Conservation (phyloP, 495 filamentous ascomycete species). For the Trichoderma parareesei region DNA sequence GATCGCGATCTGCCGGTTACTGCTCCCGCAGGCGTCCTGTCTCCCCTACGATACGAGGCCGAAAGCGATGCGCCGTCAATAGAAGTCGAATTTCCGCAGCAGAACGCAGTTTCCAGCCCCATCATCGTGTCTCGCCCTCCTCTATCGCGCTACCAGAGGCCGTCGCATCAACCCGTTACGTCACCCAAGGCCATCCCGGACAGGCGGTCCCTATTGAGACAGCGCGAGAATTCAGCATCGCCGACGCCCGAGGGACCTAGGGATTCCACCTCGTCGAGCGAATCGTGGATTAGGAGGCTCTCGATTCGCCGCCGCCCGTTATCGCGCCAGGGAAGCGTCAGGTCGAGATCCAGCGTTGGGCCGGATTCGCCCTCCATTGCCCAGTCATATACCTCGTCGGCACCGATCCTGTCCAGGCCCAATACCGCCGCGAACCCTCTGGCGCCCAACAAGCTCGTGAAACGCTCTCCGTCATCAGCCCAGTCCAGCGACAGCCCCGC, state of each 20-base stretch:
- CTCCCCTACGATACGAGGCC: conserved; percentile 6
- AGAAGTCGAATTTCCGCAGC: neutral
- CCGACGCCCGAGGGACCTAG: conserved; percentile 32
- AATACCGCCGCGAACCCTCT: conserved; percentile 37
- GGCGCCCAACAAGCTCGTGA: conserved; percentile 79
- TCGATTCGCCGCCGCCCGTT: conserved; percentile 51
- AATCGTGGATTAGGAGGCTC: conserved; percentile 71
- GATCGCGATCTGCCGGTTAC: conserved; percentile 25
- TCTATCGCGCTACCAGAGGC: conserved; percentile 14
- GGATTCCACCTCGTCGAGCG: conserved; percentile 46
- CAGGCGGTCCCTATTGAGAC: conserved; percentile 40
- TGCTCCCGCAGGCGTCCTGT: conserved; percentile 27
- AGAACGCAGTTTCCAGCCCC: neutral
- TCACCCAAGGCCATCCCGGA: conserved; percentile 24
- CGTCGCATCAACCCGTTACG: conserved; percentile 24
- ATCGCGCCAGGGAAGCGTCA: conserved; percentile 59
- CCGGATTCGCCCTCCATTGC: conserved; percentile 62
- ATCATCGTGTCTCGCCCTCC: conserved; percentile 14
- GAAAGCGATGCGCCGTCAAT: neutral
- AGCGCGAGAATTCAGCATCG: conserved; percentile 24
- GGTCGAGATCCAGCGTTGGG: conserved; percentile 49
- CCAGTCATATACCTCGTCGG: conserved; percentile 62
- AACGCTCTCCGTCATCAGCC: conserved; percentile 53
- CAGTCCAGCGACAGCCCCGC: conserved; percentile 30
- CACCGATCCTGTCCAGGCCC: conserved; percentile 47